Conservation (phyloP, 1,284 basidiomycete species). For the Anthracocystis panici-leucophaei region DNA sequence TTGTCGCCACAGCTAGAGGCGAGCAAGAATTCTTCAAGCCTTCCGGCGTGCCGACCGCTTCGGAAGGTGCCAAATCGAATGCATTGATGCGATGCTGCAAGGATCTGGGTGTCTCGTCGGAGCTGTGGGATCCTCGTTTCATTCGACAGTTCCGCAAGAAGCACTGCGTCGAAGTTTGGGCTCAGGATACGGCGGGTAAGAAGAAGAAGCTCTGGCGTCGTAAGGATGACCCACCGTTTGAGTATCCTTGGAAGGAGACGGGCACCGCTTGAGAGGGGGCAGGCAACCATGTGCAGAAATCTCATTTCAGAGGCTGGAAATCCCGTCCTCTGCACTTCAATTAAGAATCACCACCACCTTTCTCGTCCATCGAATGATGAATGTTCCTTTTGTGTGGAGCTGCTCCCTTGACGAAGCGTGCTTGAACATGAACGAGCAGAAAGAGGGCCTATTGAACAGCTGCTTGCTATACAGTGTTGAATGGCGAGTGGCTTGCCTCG, state of each 20-base stretch:
- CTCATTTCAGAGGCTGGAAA: no score
- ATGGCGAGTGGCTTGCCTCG: slow-evolving; percentile 2
- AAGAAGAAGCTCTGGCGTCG: slow-evolving; percentile 73
- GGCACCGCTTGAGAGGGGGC: slow-evolving; percentile 32
- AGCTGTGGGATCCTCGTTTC: slow-evolving; percentile 96
- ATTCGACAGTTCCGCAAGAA: slow-evolving; percentile 91
- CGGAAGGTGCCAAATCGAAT: slow-evolving; percentile 95
- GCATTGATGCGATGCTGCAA: slow-evolving; percentile 98
- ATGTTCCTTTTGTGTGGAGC: no score
- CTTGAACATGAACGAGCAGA: background rate
- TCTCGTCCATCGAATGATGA: no score
- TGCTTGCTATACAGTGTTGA: background rate
- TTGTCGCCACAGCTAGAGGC: slow-evolving; percentile 90
- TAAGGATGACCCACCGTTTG: slow-evolving; percentile 65
- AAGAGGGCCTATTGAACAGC: background rate
- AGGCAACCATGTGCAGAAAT: no score
- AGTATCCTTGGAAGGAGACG: slow-evolving; percentile 69
- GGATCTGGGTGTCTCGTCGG: slow-evolving; percentile 93
- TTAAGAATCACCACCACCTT: no score
- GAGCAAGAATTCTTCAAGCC: slow-evolving; percentile 98
- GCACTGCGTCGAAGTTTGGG: slow-evolving; percentile 85
- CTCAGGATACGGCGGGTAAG: slow-evolving; percentile 78
- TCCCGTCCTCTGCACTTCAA: no score
- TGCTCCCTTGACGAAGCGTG: background rate
- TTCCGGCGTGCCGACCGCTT: slow-evolving; percentile 89